Evolutionary conservation across 768 basidiomycete species (phyloP), one percentile per base, ranked within the genome.

Genomic region (Infundibulicybe gibba): DNA sequence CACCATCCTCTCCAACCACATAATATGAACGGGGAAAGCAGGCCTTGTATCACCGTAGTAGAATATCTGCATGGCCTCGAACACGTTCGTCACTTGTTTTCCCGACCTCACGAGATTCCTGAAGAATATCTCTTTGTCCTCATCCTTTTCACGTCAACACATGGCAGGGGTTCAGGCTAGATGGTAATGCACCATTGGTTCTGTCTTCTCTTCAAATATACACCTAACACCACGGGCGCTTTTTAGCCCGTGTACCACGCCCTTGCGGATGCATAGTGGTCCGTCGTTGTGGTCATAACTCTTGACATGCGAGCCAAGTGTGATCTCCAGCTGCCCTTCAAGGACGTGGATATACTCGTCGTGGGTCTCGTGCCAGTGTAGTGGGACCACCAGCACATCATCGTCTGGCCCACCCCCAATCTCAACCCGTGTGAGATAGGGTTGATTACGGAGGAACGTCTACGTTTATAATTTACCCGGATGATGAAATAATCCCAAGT

Each of bases 331-430:
- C 32, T 58, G 54, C 25, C 63, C 66, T 48, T 63, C 52, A 4
- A 61, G 31, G 12, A 70, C 54, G 12, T 51, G 56, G 47, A 67
- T 59, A 2, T 60, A 50, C 48, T 70, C 67, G 38, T 66, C 63
- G 44, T 68, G 62, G 3, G 45, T 56, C 25, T 65, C 63, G 33
- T 70, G 67, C 66, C 67, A 67, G 37, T 68, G 67, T 0, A 54
- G 59, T 1, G 65, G 62, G 0, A 65, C 67, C 10, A 52, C 48
- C 17, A 70, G 52, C 1, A 49, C 43, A 14, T 62, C 61, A 3
- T 53, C 53, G 33, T 64, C 61, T 3, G 54, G 41, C 17, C 51
- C 53, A 20, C 54, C 59, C 15, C 56, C 51, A 20, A 62, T 44
- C 13, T 54, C 54, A 2, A 55, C 53, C 33, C 59, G 58, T 16